Evolutionary conservation across 1,139 yeast genomes (phyloP).

Genomic region (Kodamaea alishanica): DNA sequence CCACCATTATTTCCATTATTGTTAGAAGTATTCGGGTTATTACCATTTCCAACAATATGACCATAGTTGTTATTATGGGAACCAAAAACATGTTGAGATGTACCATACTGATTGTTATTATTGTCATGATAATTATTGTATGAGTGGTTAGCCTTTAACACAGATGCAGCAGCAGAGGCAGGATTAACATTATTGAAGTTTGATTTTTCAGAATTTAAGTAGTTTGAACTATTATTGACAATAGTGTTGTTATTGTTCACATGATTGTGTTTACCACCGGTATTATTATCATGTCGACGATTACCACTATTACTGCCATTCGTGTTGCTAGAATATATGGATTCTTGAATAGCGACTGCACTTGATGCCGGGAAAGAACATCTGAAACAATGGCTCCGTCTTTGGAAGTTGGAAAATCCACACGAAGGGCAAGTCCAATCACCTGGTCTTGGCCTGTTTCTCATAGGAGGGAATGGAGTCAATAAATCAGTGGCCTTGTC

Average conservation of each 20-base stretch:
- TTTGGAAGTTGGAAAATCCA: slow-evolving; percentile 91
- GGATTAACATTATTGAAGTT: slow-evolving; percentile 15
- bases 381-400: slow-evolving; percentile 91
- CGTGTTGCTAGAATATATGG: slow-evolving; percentile 28
- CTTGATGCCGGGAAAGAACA: slow-evolving; percentile 86
- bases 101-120: slow-evolving; percentile 1
- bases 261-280: slow-evolving; percentile 8
- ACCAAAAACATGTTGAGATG: slow-evolving; percentile 4
- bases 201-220: slow-evolving; percentile 11
- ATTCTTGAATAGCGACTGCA: slow-evolving; percentile 62
- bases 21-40: slow-evolving; percentile 1
- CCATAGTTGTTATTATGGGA: slow-evolving; percentile 8
- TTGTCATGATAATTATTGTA: slow-evolving; percentile 9
- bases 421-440: slow-evolving; percentile 98
- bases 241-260: slow-evolving; percentile 4
- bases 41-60: background rate
- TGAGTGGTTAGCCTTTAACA: slow-evolving; percentile 10
- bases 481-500: slow-evolving; percentile 80
- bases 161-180: slow-evolving; percentile 16
- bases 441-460: slow-evolving; percentile 92
- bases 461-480: slow-evolving; percentile 81
- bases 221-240: slow-evolving; percentile 6
- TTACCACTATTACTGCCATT: slow-evolving; percentile 4
- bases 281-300: slow-evolving; percentile 7
- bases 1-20: slow-evolving; percentile 11